Base-by-base conservation (phyloP, 257 asterid genomes). In the Ajuga chamaepitys region DNA sequence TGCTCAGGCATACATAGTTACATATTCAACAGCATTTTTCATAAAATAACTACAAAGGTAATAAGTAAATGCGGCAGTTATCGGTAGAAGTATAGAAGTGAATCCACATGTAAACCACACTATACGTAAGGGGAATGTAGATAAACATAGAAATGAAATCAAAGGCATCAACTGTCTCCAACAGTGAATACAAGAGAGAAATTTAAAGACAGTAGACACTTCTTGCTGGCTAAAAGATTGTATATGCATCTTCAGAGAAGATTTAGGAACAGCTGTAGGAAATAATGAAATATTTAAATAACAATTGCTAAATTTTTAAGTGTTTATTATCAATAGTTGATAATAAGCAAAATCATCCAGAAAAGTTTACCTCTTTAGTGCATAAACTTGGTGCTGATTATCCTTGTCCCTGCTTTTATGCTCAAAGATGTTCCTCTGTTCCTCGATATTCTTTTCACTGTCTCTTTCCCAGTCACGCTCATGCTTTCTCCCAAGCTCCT, bases 401-500 rank as follows among this genome's bases (percentile, higher is more conserved):
- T 71, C 88, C 51, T 73, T 72, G 70, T 74, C 93, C 59, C 68
- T 75, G 68, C 75, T 78, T 70, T 66, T 79, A 32, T 66, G 89
- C 64, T 61, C 81, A 62, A 74, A 57, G 70, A 38, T 65, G 77
- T 68, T 79, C 79, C 86, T 81, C 68, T 65, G 87, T 38, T 66
- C 81, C 76, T 82, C 87, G 47, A 44, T 81, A 50, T 77, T 72
- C 35, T 32, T 65, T 67, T 79, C 88, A 70, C 67, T 62, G 28
- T 79, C 84, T 66, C 86, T 85, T 70, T 82, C 85, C 81, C 80
- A 71, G n/a, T 75, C 82, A 46, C 75, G 79, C 66, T 79, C 85
- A 48, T 57, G 85, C 76, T 77, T 71, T 74, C 94, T 80, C 73
- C 76, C 86, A 72, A 26, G 80, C 35, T 73, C 86, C 65, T 30